Evolutionary conservation across 2,329 filamentous ascomycete species (phyloP).

Genomic region (Clarireedia hainanense): DNA sequence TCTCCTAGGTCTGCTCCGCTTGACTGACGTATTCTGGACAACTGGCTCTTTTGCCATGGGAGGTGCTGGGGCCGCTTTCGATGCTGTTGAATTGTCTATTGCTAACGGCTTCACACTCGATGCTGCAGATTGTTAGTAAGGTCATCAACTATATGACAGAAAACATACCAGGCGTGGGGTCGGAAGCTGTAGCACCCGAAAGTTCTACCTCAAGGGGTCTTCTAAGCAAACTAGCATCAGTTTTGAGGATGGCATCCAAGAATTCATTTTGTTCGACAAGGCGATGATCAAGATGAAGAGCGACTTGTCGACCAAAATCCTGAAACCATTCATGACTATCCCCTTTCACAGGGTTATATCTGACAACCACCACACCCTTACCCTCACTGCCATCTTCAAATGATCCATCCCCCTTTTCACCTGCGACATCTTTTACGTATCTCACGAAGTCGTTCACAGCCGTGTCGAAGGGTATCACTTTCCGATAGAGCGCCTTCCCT

Average conservation of each 20-base stretch:
- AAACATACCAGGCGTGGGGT: constrained; percentile 24
- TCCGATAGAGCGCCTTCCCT: constrained; percentile 69
- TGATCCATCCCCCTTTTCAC: constrained; percentile 61
- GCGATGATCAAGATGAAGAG: constrained; percentile 67
- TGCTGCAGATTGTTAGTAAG: constrained; percentile 8
- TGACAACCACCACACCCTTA: constrained; percentile 71
- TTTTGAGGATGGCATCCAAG: constrained; percentile 77
- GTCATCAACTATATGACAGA: not conserved
- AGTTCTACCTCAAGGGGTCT: constrained; percentile 53
- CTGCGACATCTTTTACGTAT: constrained; percentile 67
- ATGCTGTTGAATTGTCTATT: not conserved
- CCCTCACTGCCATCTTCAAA: constrained; percentile 57
- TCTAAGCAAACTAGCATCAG: constrained; percentile 65
- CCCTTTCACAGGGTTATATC: constrained; percentile 54
- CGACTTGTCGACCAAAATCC: constrained; percentile 60
- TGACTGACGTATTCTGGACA: not conserved
- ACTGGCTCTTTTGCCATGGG: constrained; percentile 5
- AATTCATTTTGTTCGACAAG: constrained; percentile 88
- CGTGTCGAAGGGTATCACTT: constrained; percentile 55
- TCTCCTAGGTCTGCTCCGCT: constrained; percentile 32
- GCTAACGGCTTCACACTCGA: not conserved
- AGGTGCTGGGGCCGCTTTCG: constrained; percentile 7
- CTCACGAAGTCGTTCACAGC: constrained; percentile 67
- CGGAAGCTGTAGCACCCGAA: constrained; percentile 22
- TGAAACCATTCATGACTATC: constrained; percentile 56